Conservation (phyloP, 75 land plant species). For the Gnetum montanum region DNA sequence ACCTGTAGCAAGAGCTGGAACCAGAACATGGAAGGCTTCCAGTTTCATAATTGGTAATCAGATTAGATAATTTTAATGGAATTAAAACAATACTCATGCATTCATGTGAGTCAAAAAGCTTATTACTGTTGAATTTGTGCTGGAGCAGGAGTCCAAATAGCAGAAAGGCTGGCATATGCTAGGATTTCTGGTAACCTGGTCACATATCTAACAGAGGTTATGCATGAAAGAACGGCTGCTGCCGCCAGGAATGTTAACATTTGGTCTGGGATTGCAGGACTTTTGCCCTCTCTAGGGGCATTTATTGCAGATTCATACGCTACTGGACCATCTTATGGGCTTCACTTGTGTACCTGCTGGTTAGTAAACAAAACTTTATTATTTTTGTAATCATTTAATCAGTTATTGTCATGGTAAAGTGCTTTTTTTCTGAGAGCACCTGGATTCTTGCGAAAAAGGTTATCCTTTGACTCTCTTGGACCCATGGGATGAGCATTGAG, state of each 20-base stretch:
- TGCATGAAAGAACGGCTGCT: conserved; percentile 29
- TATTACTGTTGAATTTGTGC: not conserved
- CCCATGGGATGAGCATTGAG: no score
- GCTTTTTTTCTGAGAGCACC: no score
- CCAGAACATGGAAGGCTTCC: conserved; percentile 1
- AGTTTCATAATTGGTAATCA: conserved; percentile 1
- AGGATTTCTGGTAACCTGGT: conserved; percentile 30
- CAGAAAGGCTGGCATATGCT: conserved; percentile 39
- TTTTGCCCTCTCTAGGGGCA: conserved; percentile 41
- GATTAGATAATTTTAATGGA: no score
- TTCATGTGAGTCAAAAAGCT: not conserved
- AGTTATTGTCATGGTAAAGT: no score
- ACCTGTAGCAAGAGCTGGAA: not conserved
- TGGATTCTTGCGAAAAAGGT: no score
- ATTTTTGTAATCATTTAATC: no score
- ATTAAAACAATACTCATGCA: not conserved
- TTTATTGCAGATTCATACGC: conserved; percentile 52
- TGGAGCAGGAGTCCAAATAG: conserved; percentile 32
- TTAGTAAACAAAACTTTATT: no score
- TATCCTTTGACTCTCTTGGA: no score
- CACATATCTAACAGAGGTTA: conserved; percentile 28
- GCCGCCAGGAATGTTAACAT: conserved; percentile 42
- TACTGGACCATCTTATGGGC: conserved; percentile 33
- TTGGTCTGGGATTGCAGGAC: conserved; percentile 28
- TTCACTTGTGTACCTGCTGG: conserved; percentile 30